Evolutionary conservation across 192 early-diverging fungal genomes (phyloP).

Genomic region (Coemansia sp.): DNA sequence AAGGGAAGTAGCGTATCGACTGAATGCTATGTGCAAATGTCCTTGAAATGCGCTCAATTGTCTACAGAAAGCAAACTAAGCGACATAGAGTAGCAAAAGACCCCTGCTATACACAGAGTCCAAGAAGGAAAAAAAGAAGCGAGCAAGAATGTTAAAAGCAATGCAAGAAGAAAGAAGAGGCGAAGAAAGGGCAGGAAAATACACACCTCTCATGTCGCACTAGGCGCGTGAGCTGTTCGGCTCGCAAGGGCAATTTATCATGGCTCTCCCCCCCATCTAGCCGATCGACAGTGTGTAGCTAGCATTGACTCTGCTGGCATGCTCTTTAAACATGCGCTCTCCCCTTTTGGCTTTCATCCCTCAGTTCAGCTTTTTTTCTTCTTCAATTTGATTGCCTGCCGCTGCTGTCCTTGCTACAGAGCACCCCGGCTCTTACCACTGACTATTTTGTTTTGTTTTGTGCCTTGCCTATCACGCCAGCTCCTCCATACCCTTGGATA

Average conservation of each 20-base stretch:
- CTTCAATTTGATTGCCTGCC: neutral
- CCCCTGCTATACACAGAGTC: neutral
- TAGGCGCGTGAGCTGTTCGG: neutral
- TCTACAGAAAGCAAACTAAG: neutral
- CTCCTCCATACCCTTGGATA: neutral
- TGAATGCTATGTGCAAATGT: constrained; percentile 1
- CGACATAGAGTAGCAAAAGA: neutral
- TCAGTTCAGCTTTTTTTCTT: neutral
- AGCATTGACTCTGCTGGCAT: neutral
- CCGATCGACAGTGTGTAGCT: neutral
- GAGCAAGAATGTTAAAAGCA: neutral
- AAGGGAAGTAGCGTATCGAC: neutral
- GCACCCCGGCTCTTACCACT: neutral
- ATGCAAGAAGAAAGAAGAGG: neutral
- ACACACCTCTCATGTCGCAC: neutral
- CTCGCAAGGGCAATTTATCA: neutral
- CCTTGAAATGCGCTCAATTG: neutral
- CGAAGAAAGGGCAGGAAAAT: neutral
- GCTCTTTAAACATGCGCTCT: neutral
- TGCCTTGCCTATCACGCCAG: neutral
- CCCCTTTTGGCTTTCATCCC: neutral
- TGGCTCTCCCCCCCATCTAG: neutral
- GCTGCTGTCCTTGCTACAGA: neutral
- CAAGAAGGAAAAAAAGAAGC: neutral
- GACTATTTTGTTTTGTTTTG: neutral